Conservation (phyloP, 345 rosid species). For the Citrus hindsii region DNA sequence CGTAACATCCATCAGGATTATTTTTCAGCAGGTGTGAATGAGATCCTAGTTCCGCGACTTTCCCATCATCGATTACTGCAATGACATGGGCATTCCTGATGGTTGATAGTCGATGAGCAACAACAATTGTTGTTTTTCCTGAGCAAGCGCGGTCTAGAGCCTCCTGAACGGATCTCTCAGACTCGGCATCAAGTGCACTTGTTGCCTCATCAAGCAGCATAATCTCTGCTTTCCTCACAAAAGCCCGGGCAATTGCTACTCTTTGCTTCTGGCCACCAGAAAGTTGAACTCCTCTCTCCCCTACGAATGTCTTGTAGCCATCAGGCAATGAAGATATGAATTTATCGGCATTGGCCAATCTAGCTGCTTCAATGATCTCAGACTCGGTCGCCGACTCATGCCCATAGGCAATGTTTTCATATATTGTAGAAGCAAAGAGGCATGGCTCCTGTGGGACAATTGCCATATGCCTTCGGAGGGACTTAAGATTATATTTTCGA, state of each 20-base stretch:
- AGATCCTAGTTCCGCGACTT: constrained; percentile 93
- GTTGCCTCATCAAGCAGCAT: constrained; percentile 97
- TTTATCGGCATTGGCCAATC: constrained; percentile 83
- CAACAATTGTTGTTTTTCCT: constrained; percentile 86
- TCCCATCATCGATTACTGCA: constrained; percentile 90
- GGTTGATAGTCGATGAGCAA: constrained; percentile 85
- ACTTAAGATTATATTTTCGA: constrained; percentile 88
- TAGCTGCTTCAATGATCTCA: constrained; percentile 95
- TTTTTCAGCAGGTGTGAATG: constrained; percentile 82
- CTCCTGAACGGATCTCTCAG: constrained; percentile 92
- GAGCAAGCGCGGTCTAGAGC: constrained; percentile 90
- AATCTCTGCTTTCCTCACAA: constrained; percentile 78
- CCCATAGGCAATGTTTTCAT: constrained; percentile 92
- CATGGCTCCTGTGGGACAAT: constrained; percentile 95
- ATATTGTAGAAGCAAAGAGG: constrained; percentile 76
- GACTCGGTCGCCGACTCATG: constrained; percentile 76
- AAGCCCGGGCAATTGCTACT: constrained; percentile 78
- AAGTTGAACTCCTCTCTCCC: constrained; percentile 90
- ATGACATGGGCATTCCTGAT: constrained; percentile 85
- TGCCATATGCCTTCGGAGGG: constrained; percentile 85
- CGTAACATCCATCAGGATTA: constrained; percentile 78
- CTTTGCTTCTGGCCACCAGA: constrained; percentile 99
- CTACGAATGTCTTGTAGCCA: constrained; percentile 80
- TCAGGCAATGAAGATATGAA: constrained; percentile 79
- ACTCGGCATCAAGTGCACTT: constrained; percentile 90